Evolutionary conservation across 2,329 filamentous ascomycete genomes (phyloP).

Genomic region (Davidsoniella virescens): DNA sequence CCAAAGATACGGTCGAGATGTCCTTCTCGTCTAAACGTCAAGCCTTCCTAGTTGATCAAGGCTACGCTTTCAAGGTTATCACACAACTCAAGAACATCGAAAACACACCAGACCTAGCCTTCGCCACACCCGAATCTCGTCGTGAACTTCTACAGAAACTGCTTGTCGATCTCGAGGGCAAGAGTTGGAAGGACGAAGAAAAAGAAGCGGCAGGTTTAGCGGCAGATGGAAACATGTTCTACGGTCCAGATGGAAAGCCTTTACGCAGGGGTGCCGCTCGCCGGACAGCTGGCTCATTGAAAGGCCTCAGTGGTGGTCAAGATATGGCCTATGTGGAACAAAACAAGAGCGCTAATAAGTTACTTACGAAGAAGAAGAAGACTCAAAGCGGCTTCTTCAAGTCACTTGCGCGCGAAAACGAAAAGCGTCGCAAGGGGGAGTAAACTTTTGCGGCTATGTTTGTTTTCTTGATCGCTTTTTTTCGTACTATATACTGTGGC

Average conservation of each 20-base stretch:
- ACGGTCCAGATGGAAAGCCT: slow-evolving; percentile 15
- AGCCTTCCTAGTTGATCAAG: slow-evolving; percentile 93
- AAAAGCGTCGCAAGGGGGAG: slow-evolving; percentile 12
- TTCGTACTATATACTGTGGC: neutral
- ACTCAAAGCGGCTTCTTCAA: slow-evolving; percentile 25
- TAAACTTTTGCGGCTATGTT: neutral
- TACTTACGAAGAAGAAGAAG: slow-evolving; percentile 25
- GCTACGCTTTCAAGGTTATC: slow-evolving; percentile 98
- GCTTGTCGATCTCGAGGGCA: slow-evolving; percentile 61
- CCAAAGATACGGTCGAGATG: slow-evolving; percentile 96
- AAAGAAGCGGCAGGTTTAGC: slow-evolving; percentile 9
- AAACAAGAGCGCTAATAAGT: slow-evolving; percentile 50
- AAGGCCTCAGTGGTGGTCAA: slow-evolving; percentile 76
- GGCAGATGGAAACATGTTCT: slow-evolving; percentile 14
- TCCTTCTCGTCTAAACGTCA: slow-evolving; percentile 93
- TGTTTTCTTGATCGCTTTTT: neutral
- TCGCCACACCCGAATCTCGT: slow-evolving; percentile 61
- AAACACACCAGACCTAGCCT: slow-evolving; percentile 63
- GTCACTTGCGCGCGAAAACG: slow-evolving; percentile 27
- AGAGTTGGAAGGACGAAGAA: slow-evolving; percentile 13
- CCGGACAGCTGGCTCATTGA: slow-evolving; percentile 70
- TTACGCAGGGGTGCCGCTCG: slow-evolving; percentile 22
- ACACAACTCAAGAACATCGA: slow-evolving; percentile 88
- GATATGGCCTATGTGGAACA: slow-evolving; percentile 94
- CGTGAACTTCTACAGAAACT: slow-evolving; percentile 80